Evolutionary conservation across 768 basidiomycete species (phyloP), one percentile per base, ranked within the genome.

Genomic region (Gymnopilus junonius): DNA sequence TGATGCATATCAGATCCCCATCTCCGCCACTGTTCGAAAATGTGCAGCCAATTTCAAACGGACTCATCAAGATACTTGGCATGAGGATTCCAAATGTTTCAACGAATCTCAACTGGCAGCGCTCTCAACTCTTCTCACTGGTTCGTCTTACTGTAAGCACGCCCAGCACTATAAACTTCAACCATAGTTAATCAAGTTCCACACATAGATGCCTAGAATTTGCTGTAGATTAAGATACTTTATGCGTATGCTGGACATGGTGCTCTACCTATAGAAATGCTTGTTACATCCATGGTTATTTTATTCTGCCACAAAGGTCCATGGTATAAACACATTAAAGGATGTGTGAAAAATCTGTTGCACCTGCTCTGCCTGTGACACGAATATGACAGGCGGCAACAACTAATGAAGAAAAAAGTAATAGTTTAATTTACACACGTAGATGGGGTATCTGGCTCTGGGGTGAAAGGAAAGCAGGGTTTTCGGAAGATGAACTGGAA

Each of bases 41-140:
- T 94, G 90, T 70, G 93, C 91, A 3, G 85, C 88, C 63, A 90
- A 87, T 66, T 93, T 92, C 77, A 90, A 89, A 75, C 87, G 86
- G 74, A 93, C 91, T 5, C 91, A 93, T 71, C 89, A 91, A 73
- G 93, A 95, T 77, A 94, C 92, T 14, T 94, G 93, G 93, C 89
- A 92, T 65, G 91, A 92, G 76, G 94, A 97, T 74, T 88, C 88
- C 59, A 90, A 91, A 72, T 85, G 88, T 57, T 97, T 97, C 75
- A 83, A 89, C 25, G 91, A 95, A 55, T 92, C 95, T 61, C 94
- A 97, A 75, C 79, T 95, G 21, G 84, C 85, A 17, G 88, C 91
- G 8, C 79, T 96, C 68, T 93, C 91, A 6, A 92, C 91, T n/a
- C 80, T 95, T 59, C 79, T 95, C 27, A 91, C 90, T 15, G 94